Percentiles rank a stretch among this genome's conserved stretches.
phyloP scores from a whole-genome alignment of 208 protist genomes.

The Zelonia costaricensis region DNA sequence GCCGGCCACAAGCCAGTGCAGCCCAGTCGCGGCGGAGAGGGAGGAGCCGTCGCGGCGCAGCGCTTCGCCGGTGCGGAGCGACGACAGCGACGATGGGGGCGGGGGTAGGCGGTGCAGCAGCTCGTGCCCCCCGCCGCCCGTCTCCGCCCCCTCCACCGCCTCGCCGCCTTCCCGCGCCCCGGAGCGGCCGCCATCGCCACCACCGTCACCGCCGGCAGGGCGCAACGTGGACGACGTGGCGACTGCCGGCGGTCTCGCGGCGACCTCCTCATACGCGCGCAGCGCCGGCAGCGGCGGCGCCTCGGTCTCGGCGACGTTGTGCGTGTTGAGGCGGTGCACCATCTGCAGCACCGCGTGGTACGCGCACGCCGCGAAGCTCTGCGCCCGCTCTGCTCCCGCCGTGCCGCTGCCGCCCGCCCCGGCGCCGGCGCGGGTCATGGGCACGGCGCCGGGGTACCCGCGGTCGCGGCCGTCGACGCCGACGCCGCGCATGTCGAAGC shows the following conservation, averaged over 20 bases:
- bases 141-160: too few relatives aligned
- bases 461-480: not conserved
- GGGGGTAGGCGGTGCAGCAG: too few relatives aligned
- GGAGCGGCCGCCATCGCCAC: too few relatives aligned
- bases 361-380: slow-evolving; percentile 32
- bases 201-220: too few relatives aligned
- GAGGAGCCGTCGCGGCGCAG: too few relatives aligned
- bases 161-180: too few relatives aligned
- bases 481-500: not conserved
- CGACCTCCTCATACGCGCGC: slow-evolving; percentile 29
- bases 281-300: slow-evolving; percentile 29
- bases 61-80: too few relatives aligned
- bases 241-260: not conserved
- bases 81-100: too few relatives aligned
- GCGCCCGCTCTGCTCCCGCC: slow-evolving; percentile 13
- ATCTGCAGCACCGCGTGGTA: slow-evolving; percentile 27
- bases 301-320: slow-evolving; percentile 26
- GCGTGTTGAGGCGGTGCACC: slow-evolving; percentile 19
- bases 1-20: too few relatives aligned
- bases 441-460: not conserved
- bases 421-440: not conserved
- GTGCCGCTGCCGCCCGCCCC: not conserved
- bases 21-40: too few relatives aligned
- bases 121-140: too few relatives aligned
- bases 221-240: not conserved